Conservation (phyloP, 2,329 filamentous ascomycete genomes). For the Hortaea werneckii region DNA sequence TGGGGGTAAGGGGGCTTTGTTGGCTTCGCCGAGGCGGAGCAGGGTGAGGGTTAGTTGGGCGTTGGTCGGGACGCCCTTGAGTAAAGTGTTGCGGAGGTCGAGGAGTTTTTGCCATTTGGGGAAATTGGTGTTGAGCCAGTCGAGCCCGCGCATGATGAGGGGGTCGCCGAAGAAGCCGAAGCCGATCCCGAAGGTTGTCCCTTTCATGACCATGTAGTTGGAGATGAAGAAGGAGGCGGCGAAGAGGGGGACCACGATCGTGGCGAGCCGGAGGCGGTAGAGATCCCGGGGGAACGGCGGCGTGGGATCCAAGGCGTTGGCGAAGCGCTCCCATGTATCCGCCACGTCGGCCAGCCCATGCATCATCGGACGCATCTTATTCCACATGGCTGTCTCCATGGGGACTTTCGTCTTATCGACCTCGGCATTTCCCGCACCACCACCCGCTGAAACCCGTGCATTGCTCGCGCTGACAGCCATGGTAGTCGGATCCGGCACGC, state of each 20-base stretch:
- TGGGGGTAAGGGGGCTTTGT: constrained; percentile 65
- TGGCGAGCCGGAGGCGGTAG: constrained; percentile 37
- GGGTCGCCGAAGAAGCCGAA: constrained; percentile 75
- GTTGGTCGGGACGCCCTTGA: constrained; percentile 77
- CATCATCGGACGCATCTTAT: constrained; percentile 65
- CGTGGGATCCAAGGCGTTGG: constrained; percentile 43
- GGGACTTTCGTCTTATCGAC: constrained; percentile 72
- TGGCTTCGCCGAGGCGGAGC: constrained; percentile 69
- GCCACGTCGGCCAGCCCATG: constrained; percentile 48
- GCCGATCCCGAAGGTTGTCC: constrained; percentile 55
- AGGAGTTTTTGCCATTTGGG: constrained; percentile 68
- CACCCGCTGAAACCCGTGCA: constrained; percentile 44
- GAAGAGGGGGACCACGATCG: constrained; percentile 34
- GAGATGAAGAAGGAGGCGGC: constrained; percentile 35
- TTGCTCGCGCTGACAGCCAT: constrained; percentile 45
- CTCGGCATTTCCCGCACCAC: constrained; percentile 38
- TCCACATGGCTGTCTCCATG: constrained; percentile 67
- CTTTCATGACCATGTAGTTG: constrained; percentile 49
- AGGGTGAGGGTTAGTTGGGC: constrained; percentile 74
- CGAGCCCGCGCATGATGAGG: constrained; percentile 50
- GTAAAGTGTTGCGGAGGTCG: constrained; percentile 62
- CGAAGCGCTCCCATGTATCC: constrained; percentile 55
- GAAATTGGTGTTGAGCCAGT: constrained; percentile 49
- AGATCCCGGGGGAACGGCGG: constrained; percentile 37
- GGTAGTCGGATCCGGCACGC: constrained; percentile 52